These are phyloP conservation scores for Cryptosporidium ubiquitum DNA, from an alignment of 169 alveolate genomes.

Conservation along the genomic window DNA sequence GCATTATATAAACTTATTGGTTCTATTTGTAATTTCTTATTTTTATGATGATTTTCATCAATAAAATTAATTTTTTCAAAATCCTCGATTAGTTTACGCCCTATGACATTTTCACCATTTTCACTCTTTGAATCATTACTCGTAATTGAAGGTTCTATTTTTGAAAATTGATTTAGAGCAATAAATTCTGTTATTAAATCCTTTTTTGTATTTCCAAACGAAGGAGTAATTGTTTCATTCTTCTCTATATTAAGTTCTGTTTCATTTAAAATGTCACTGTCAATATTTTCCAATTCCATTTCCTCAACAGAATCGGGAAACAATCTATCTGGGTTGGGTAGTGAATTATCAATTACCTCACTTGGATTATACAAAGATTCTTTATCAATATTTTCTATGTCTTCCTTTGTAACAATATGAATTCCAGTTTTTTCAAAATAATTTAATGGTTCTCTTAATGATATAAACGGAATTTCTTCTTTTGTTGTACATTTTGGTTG, in stretches of 20 bases:
- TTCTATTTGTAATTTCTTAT: neutral
- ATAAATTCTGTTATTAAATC: neutral
- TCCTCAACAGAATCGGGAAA: neutral
- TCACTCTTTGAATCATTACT: neutral
- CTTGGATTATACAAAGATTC: conserved; percentile 9
- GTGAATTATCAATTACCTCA: conserved; percentile 47
- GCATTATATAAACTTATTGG: conserved; percentile 55
- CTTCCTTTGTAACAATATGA: conserved; percentile 60
- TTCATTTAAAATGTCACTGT: neutral
- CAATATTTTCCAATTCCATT: neutral
- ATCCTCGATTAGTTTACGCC: neutral
- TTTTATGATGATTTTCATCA: neutral
- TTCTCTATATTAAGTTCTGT: neutral
- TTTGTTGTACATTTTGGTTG: conserved; percentile 45
- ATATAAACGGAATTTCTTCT: conserved; percentile 55
- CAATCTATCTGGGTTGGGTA: neutral
- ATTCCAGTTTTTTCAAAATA: conserved; percentile 44
- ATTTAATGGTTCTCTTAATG: conserved; percentile 21
- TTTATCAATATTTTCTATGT: conserved; percentile 30
- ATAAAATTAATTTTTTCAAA: neutral
- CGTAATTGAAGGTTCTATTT: neutral
- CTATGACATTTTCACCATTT: neutral
- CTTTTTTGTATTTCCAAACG: neutral
- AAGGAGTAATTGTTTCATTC: neutral
- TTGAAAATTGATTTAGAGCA: neutral